phyloP scores from a whole-genome alignment of 1,139 yeast species.

The Candida sp. region DNA sequence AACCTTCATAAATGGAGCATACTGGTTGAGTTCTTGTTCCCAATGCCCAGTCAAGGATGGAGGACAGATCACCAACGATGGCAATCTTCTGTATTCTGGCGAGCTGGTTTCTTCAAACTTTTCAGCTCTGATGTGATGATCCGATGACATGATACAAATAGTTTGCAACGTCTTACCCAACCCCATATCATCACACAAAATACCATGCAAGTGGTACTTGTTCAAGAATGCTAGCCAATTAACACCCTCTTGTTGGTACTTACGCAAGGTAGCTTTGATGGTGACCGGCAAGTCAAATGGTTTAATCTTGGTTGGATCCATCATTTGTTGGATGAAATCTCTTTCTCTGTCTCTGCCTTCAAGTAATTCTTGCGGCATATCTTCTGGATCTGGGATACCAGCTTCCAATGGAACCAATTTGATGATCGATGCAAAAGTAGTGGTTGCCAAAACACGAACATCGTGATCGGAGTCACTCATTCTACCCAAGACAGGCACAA shows the following conservation, averaged over 20 bases:
- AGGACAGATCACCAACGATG: constrained; percentile 91
- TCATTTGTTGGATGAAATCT: constrained; percentile 96
- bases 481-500: constrained; percentile 96
- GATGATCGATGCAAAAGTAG: constrained; percentile 96
- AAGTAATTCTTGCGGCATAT: constrained; percentile 83
- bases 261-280: constrained; percentile 90
- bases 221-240: constrained; percentile 98
- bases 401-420: constrained; percentile 97
- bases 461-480: constrained; percentile 97
- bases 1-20: constrained; percentile 86
- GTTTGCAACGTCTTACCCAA: constrained; percentile 97
- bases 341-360: constrained; percentile 94
- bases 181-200: constrained; percentile 99
- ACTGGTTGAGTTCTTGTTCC: constrained; percentile 94
- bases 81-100: constrained; percentile 74
- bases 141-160: constrained; percentile 95
- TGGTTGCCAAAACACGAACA: constrained; percentile 89
- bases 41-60: constrained; percentile 99
- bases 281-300: constrained; percentile 90
- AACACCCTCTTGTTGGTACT: constrained; percentile 98
- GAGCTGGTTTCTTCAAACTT: constrained; percentile 64
- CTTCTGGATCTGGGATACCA: constrained; percentile 96
- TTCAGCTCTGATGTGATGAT: constrained; percentile 84
- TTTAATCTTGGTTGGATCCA: constrained; percentile 94
- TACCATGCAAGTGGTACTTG: constrained; percentile 95